Evolutionary conservation across 169 alveolate species (phyloP).

Genomic region (Besnoitia besnoiti): DNA sequence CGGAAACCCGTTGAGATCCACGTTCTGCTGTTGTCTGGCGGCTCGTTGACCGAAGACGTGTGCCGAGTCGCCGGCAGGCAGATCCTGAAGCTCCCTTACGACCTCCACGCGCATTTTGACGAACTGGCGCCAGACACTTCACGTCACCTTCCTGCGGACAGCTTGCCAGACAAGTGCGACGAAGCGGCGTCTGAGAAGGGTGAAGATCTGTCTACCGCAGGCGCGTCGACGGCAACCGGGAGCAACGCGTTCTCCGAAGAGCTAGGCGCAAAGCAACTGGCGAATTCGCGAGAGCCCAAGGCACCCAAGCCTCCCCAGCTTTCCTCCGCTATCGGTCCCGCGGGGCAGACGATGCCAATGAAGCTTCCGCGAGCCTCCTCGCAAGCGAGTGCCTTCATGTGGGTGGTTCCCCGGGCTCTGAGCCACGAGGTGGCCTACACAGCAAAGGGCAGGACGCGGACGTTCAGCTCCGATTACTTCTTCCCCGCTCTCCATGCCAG

Average conservation of each 20-base stretch:
- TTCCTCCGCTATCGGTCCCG: not conserved
- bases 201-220: not conserved
- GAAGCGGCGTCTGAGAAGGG: not conserved
- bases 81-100: conserved; percentile 58
- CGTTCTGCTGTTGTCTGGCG: not conserved
- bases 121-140: not conserved
- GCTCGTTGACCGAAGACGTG: conserved; percentile 11
- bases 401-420: conserved; percentile 35
- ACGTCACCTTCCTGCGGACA: not conserved
- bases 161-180: not conserved
- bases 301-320: not conserved
- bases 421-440: conserved; percentile 28
- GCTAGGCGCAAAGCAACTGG: not conserved
- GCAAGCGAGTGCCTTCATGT: conserved; percentile 21
- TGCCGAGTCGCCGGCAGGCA: conserved; percentile 42
- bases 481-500: not conserved
- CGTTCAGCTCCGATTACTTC: not conserved
- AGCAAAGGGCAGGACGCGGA: conserved; percentile 14
- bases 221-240: not conserved
- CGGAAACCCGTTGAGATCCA: not conserved
- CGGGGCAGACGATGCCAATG: not conserved
- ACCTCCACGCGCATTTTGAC: conserved; percentile 45
- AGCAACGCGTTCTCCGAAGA: not conserved
- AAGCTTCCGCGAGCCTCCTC: not conserved
- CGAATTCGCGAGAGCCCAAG: not conserved